Conservation (phyloP, 768 basidiomycete genomes). For the Kwoniella sp. region DNA sequence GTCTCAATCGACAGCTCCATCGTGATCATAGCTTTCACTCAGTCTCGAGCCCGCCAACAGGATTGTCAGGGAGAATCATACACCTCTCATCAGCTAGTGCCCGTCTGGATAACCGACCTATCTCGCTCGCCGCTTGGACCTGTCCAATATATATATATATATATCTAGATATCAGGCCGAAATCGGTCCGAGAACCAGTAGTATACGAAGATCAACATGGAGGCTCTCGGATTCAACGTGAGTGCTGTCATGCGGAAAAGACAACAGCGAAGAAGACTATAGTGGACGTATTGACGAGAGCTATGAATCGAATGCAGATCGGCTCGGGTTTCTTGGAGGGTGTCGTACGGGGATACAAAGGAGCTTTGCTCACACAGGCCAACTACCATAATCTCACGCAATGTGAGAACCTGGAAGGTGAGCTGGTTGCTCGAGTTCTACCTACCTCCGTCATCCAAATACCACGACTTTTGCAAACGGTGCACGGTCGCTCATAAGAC, state of each 20-base stretch:
- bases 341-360: slow-evolving; percentile 80
- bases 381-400: slow-evolving; percentile 94
- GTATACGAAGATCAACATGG: slow-evolving; percentile 37
- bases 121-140: no score
- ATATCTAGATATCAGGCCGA: background rate
- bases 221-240: slow-evolving; percentile 57
- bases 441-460: no score
- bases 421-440: slow-evolving; percentile 28
- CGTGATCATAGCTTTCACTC: no score
- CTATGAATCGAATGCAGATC: slow-evolving; percentile 38
- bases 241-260: slow-evolving; percentile 8
- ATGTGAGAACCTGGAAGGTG: slow-evolving; percentile 96
- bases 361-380: slow-evolving; percentile 81
- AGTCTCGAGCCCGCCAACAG: no score
- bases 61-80: no score
- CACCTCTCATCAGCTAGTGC: no score
- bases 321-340: slow-evolving; percentile 59
- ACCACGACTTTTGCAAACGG: background rate
- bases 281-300: no score
- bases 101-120: no score
- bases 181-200: background rate
- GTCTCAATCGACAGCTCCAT: no score
- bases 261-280: background rate
- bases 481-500: background rate
- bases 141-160: no score